A percentile compares a stretch with the other conserved stretches of the same genome.
These are phyloP conservation scores for Rubia peregrina DNA, from an alignment of 305 asterid species.

Conservation along the genomic window DNA sequence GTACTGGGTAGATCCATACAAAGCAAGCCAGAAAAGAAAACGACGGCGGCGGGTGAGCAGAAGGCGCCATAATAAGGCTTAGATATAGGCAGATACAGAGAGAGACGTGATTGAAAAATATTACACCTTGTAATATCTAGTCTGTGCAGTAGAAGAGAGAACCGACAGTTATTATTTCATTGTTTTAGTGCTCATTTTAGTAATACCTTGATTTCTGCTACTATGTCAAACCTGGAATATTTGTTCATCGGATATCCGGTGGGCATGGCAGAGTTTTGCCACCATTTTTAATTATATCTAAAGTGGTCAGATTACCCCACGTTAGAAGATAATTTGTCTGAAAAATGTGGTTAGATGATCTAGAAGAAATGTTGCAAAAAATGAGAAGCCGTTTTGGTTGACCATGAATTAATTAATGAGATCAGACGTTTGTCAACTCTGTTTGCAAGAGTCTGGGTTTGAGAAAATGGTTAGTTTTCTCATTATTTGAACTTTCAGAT, in stretches of 20 bases:
- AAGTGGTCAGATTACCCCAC: too few species aligned
- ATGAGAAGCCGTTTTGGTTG: not conserved
- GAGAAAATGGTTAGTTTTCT: too few species aligned
- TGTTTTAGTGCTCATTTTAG: constrained; percentile 6
- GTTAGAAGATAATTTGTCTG: too few species aligned
- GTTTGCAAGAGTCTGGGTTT: not conserved
- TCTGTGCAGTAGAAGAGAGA: constrained; percentile 6
- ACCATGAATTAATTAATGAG: not conserved
- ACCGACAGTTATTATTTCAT: constrained; percentile 15
- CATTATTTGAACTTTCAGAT: too few species aligned
- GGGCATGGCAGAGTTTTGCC: not conserved
- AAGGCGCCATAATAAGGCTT: constrained; percentile 23
- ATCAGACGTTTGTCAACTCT: not conserved
- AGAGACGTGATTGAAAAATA: not conserved
- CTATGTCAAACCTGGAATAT: not conserved
- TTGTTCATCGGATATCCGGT: not conserved
- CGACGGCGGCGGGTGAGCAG: constrained; percentile 20
- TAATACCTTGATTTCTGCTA: not conserved
- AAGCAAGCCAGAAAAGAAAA: constrained; percentile 23
- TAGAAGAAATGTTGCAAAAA: not conserved
- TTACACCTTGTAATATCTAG: constrained; percentile 9
- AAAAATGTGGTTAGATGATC: not conserved
- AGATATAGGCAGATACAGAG: not conserved
- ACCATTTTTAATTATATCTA: not conserved
- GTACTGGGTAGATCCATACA: constrained; percentile 69